Evolutionary conservation across 495 filamentous ascomycete genomes (phyloP).

Genomic region (Penicillium salamii): DNA sequence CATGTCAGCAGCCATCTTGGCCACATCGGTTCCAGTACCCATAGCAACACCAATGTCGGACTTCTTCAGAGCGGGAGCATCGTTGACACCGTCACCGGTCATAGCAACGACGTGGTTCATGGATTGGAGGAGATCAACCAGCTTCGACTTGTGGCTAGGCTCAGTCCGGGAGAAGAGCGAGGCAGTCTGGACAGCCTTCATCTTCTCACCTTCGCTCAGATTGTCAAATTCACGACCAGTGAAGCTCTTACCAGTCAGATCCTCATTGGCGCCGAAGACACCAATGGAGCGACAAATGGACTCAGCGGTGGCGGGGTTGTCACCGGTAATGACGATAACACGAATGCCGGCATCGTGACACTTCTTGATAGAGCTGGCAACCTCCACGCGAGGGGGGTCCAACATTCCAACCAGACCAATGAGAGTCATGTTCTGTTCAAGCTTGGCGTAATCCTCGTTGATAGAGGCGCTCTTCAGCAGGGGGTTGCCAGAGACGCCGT

Average conservation of each 20-base stretch:
- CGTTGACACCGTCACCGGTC: conserved; percentile 99
- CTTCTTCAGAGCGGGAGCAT: conserved; percentile 97
- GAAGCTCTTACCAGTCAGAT: conserved; percentile 87
- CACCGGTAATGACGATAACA: conserved; percentile 96
- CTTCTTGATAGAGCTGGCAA: conserved; percentile 77
- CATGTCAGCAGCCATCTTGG: conserved; percentile 97
- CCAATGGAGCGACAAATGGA: conserved; percentile 97
- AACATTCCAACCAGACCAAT: conserved; percentile 95
- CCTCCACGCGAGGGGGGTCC: conserved; percentile 95
- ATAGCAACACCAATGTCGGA: conserved; percentile 98
- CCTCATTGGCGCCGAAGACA: conserved; percentile 79
- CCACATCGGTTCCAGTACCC: conserved; percentile 97
- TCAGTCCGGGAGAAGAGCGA: conserved; percentile 97
- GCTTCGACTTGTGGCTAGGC: conserved; percentile 89
- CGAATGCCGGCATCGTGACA: conserved; percentile 93
- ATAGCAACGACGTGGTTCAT: conserved; percentile 95
- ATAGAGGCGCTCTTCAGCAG: conserved; percentile 73
- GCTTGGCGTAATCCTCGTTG: conserved; percentile 73
- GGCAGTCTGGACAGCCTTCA: conserved; percentile 78
- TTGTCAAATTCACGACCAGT: conserved; percentile 93
- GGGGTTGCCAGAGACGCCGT: conserved; percentile 66
- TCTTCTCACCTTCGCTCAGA: conserved; percentile 72
- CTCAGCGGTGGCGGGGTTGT: conserved; percentile 96
- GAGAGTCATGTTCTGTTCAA: conserved; percentile 93
- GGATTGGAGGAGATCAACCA: conserved; percentile 94